Evolutionary conservation across 2,329 filamentous ascomycete genomes (phyloP).

Genomic region (Pyrenophora seminiperda): DNA sequence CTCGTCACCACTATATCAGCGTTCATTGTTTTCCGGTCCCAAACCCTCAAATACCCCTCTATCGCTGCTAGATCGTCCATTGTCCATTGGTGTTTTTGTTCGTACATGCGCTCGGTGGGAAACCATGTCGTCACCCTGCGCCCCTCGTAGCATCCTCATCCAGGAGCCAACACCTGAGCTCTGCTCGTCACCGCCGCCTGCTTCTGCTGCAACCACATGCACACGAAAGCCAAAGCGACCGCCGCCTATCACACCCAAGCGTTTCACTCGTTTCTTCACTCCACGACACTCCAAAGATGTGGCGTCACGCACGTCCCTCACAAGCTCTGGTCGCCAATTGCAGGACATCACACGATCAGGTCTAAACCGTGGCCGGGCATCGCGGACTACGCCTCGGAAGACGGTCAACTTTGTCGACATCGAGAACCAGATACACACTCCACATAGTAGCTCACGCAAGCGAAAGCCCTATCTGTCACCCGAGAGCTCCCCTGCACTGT

Average conservation of each 20-base stretch:
- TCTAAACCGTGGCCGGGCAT: constrained; percentile 47
- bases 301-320: constrained; percentile 32
- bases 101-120: constrained; percentile 11
- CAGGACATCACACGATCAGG: constrained; percentile 57
- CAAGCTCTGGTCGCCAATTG: constrained; percentile 53
- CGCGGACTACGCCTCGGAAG: constrained; percentile 44
- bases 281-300: constrained; percentile 48
- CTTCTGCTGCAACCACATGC: constrained; percentile 32
- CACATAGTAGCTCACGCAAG: constrained; percentile 41
- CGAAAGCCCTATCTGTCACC: constrained; percentile 50
- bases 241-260: constrained; percentile 58
- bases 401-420: constrained; percentile 49
- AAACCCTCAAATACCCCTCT: constrained; percentile 3
- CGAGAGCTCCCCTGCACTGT: constrained; percentile 48
- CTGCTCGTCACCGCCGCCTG: constrained; percentile 48
- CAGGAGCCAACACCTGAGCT: constrained; percentile 44
- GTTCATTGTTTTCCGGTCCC: constrained; percentile 11
- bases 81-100: constrained; percentile 12
- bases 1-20: constrained; percentile 14
- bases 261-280: constrained; percentile 59
- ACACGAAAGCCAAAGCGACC: constrained; percentile 52
- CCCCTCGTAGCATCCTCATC: constrained; percentile 28
- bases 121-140: constrained; percentile 38
- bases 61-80: constrained; percentile 7
- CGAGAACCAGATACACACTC: constrained; percentile 39